phyloP scores from a whole-genome alignment of 805 yeast genomes.

The Candida koratica region DNA sequence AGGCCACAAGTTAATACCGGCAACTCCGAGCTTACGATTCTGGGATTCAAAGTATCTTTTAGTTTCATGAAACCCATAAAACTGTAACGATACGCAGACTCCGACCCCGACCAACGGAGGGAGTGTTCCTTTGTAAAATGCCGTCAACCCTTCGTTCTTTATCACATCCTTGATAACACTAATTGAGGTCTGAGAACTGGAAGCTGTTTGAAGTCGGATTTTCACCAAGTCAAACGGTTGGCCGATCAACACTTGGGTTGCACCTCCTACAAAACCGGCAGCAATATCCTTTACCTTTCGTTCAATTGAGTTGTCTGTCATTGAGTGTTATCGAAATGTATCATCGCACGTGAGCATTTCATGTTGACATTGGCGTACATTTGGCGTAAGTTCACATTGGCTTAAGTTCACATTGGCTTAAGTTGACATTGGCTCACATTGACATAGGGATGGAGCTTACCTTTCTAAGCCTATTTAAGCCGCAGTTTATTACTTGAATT shows the following conservation, averaged over 20 bases:
- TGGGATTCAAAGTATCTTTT: conserved; percentile 49
- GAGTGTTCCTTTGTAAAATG: conserved; percentile 44
- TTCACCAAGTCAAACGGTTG: conserved; percentile 46
- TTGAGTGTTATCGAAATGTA: too few relatives aligned
- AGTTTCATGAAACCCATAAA: conserved; percentile 68
- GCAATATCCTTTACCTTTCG: conserved; percentile 40
- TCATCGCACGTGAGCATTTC: conserved; percentile 5
- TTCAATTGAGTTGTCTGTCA: conserved; percentile 31
- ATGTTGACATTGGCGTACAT: too few relatives aligned
- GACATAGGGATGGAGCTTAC: too few relatives aligned
- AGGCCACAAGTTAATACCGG: conserved; percentile 45
- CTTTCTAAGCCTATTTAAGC: too few relatives aligned
- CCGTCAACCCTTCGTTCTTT: conserved; percentile 38
- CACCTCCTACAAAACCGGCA: conserved; percentile 46
- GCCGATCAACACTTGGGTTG: conserved; percentile 45
- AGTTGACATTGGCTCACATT: too few relatives aligned
- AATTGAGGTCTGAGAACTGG: conserved; percentile 26
- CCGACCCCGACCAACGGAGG: conserved; percentile 47
- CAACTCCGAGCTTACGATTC: conserved; percentile 19
- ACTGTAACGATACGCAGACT: conserved; percentile 64
- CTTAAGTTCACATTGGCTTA: too few relatives aligned
- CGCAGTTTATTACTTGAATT: too few relatives aligned
- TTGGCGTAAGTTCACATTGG: too few relatives aligned
- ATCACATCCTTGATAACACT: conserved; percentile 34
- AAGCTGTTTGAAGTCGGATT: conserved; percentile 38